Evolutionary conservation across 306 rosid genomes (phyloP), one percentile per base, ranked within the genome.

Genomic region (Casuarina equisetifolia): DNA sequence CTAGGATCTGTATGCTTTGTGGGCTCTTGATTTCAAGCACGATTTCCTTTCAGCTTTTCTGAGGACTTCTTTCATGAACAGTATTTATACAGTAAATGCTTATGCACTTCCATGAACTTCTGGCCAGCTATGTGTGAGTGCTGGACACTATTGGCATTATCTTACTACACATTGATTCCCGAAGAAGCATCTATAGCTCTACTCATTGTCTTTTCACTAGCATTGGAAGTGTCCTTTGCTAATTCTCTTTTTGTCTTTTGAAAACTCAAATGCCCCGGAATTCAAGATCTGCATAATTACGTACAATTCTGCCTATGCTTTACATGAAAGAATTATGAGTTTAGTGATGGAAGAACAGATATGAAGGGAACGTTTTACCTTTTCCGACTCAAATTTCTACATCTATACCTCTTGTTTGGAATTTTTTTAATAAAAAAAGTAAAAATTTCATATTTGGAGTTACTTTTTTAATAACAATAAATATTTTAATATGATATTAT

Each of bases 1-100:
- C 71, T 83, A 76, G 91, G 85, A 87, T 90, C 88, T 78, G 78
- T 78, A 59, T 77, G 79, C 78, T 75, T 76, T 67, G 69, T 59
- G 74, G 83, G 86, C 75, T 76, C 83, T 81, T 67, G 70, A 35
- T 62, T 36, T 35, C 43, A 69, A 54, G 63, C 51, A 64, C 71
- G 71, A 57, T 77, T 72, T 19, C 74, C 75, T 72, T 46, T 76
- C 73, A 70, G 76, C 77, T 69, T 76, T 74, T 75, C 76, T 64
- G 62, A 79, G 62, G 78, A 69, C 67, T 46, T 82, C 81, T 76
- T 78, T 76, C 78, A n/a, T 71, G 74, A 48, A 45, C 73, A 64
- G n/a, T 75, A 79, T 68, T 71, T 75, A 73, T 52, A 67, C 75
- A 45, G 49, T 43, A 39, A 36, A 44, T 70, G 52, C 76, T 64